phyloP scores from a whole-genome alignment of 1,139 yeast genomes.

The Candida neerlandica region DNA sequence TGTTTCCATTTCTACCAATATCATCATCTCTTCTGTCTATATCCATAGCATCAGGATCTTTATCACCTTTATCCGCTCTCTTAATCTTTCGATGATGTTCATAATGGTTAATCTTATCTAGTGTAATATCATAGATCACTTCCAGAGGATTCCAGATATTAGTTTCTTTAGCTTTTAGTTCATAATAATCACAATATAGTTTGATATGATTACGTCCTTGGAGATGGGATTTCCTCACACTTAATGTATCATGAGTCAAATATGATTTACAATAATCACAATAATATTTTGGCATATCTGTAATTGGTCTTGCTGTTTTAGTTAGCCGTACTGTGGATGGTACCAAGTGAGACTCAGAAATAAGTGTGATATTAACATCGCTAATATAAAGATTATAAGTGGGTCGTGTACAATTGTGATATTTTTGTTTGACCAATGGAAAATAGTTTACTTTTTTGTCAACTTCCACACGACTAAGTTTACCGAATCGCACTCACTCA shows the following conservation, averaged over 20 bases:
- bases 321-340: too few species aligned
- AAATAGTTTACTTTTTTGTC: slow-evolving; percentile 1
- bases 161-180: slow-evolving; percentile 52
- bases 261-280: slow-evolving; percentile 89
- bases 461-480: slow-evolving; percentile 1
- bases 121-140: slow-evolving; percentile 42
- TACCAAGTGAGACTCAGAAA: too few species aligned
- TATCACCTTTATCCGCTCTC: slow-evolving; percentile 1
- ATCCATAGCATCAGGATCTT: slow-evolving; percentile 17
- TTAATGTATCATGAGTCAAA: slow-evolving; percentile 84
- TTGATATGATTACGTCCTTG: slow-evolving; percentile 79
- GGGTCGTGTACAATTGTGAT: slow-evolving; percentile 4
- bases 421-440: slow-evolving; percentile 12
- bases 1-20: background rate
- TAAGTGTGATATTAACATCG: too few species aligned
- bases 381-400: too few species aligned
- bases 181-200: slow-evolving; percentile 77
- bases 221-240: slow-evolving; percentile 83
- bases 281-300: slow-evolving; percentile 60
- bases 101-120: slow-evolving; percentile 27
- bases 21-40: slow-evolving; percentile 21
- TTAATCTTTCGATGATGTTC: slow-evolving; percentile 21
- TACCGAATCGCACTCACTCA: slow-evolving; percentile 5
- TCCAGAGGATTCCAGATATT: slow-evolving; percentile 47
- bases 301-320: background rate